phyloP scores from a whole-genome alignment of 768 basidiomycete genomes.

The Boletus eberwhitei region DNA sequence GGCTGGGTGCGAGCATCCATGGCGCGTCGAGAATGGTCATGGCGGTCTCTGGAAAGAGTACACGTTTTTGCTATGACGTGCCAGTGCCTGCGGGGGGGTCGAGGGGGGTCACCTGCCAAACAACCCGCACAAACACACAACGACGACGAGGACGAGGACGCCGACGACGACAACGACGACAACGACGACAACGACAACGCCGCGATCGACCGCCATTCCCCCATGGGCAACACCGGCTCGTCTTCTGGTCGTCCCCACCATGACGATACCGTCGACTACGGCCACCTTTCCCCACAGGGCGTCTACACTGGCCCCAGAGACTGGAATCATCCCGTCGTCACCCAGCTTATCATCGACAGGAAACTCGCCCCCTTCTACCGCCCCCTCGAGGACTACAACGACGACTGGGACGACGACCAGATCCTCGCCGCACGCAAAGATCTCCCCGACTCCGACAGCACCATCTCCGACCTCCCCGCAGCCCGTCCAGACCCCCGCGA shows the following conservation, averaged over 20 bases:
- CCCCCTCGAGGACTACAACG: slow-evolving; percentile 90
- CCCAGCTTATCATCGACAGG: slow-evolving; percentile 83
- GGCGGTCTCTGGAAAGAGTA: not conserved
- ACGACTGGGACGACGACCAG: slow-evolving; percentile 84
- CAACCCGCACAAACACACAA: slow-evolving; percentile 19
- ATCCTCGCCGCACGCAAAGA: slow-evolving; percentile 81
- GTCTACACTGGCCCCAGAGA: slow-evolving; percentile 82
- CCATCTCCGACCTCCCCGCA: slow-evolving; percentile 35
- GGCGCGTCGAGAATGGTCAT: slow-evolving; percentile 58
- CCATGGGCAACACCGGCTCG: slow-evolving; percentile 82
- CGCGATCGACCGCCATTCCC: slow-evolving; percentile 5
- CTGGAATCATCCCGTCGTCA: slow-evolving; percentile 86
- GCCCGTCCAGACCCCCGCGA: slow-evolving; percentile 34
- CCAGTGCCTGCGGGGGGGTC: slow-evolving; percentile 7
- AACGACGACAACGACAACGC: slow-evolving; percentile 1
- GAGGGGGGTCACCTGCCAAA: slow-evolving; percentile 19
- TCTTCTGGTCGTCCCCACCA: slow-evolving; percentile 71
- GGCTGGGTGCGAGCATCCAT: slow-evolving; percentile 71
- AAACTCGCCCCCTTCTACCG: slow-evolving; percentile 94
- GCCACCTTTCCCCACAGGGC: slow-evolving; percentile 76
- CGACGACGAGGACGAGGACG: slow-evolving; percentile 3
- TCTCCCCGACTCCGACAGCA: slow-evolving; percentile 48
- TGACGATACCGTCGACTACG: slow-evolving; percentile 84
- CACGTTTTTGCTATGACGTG: too few species aligned
- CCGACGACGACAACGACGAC: slow-evolving; percentile 1